Percentiles rank a stretch among this genome's conserved stretches.
Conservation (phyloP, 495 filamentous ascomycete genomes). For the Choiromyces venosus region DNA sequence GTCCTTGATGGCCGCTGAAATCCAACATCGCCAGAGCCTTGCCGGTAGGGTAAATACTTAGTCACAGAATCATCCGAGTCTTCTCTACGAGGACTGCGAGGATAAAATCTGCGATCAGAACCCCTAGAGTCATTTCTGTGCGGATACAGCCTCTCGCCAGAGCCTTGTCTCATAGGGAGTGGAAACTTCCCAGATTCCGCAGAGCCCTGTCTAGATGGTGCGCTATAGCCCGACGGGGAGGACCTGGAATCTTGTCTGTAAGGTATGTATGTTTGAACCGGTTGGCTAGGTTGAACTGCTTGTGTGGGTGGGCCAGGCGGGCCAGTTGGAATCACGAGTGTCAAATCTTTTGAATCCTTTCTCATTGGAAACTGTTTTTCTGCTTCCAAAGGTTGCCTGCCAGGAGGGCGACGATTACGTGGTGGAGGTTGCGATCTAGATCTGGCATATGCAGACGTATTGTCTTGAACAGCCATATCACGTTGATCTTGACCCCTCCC, state of each 20-base stretch:
- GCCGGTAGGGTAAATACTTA: conserved; percentile 36
- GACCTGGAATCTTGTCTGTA: conserved; percentile 38
- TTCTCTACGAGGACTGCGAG: conserved; percentile 29
- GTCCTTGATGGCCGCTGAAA: not conserved
- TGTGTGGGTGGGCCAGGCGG: not conserved
- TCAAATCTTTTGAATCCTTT: conserved; percentile 12
- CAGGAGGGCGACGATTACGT: conserved; percentile 25
- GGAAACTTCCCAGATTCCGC: conserved; percentile 30
- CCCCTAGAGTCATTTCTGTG: conserved; percentile 33
- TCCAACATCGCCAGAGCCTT: conserved; percentile 18
- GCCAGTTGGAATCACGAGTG: not conserved
- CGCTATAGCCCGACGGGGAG: conserved; percentile 18
- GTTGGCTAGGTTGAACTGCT: not conserved
- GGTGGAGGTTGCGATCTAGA: conserved; percentile 26
- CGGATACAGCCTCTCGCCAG: conserved; percentile 29
- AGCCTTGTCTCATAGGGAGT: conserved; percentile 28
- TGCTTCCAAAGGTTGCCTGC: conserved; percentile 43
- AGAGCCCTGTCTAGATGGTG: conserved; percentile 29
- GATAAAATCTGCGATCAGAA: conserved; percentile 28
- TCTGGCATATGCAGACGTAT: conserved; percentile 23
- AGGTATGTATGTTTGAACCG: conserved; percentile 23
- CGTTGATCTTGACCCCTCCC: conserved; percentile 8
- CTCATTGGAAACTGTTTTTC: conserved; percentile 22
- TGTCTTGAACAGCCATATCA: not conserved
- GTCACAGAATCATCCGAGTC: conserved; percentile 24